A percentile compares a stretch with the other conserved stretches of the same genome.
phyloP scores from a whole-genome alignment of 2,329 filamentous ascomycete genomes.

The Dryadomyces sulphureus region DNA sequence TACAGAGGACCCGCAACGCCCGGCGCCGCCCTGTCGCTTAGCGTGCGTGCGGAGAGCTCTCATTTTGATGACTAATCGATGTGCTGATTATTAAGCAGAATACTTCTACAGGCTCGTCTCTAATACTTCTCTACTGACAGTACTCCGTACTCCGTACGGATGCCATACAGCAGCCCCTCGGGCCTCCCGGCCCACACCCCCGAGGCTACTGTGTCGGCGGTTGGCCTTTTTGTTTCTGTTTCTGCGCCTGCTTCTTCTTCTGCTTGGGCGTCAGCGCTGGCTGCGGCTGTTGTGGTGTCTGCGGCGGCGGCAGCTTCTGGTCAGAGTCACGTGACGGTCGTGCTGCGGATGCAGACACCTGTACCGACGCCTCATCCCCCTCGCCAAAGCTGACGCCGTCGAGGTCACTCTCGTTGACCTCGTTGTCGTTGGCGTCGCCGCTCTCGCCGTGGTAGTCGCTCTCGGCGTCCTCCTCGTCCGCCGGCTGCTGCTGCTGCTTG shows the following conservation, averaged over 20 bases:
- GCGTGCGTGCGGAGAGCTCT: neutral
- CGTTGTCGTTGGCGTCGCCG: conserved; percentile 4
- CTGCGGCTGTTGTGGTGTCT: neutral
- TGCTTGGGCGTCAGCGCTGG: neutral
- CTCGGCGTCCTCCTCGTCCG: conserved; percentile 10
- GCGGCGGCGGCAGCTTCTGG: neutral
- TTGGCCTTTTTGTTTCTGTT: neutral
- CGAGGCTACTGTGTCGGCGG: neutral
- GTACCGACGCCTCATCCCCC: neutral
- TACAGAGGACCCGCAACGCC: neutral
- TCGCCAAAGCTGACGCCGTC: neutral
- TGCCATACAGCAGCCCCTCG: too few relatives aligned
- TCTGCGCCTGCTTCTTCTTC: conserved; percentile 1
- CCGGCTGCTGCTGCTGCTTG: neutral
- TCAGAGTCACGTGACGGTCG: neutral
- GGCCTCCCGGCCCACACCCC: neutral
- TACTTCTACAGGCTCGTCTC: too few relatives aligned
- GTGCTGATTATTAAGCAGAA: neutral
- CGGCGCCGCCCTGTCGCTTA: neutral
- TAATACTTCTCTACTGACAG: too few relatives aligned
- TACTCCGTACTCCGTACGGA: too few relatives aligned
- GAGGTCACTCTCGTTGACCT: conserved; percentile 16
- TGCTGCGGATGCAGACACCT: neutral
- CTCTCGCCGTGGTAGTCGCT: neutral
- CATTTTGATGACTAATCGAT: neutral